These are phyloP conservation scores for Eurotiales sp. DNA, from an alignment of 2,329 filamentous ascomycete species.

Conservation along the genomic window DNA sequence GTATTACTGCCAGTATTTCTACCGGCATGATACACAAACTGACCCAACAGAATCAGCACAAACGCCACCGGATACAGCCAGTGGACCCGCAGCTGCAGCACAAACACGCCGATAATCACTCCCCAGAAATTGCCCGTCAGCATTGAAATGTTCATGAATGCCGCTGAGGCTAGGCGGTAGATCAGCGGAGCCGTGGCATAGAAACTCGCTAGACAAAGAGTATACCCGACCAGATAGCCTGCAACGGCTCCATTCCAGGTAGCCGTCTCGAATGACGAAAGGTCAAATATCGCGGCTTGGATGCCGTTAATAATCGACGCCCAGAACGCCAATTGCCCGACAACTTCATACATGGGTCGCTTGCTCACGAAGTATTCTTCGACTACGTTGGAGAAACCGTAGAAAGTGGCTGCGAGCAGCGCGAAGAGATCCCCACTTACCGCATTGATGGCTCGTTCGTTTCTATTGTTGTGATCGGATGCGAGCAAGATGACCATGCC, in stretches of 20 bases:
- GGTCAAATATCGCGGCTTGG: constrained; percentile 89
- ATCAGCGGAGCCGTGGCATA: constrained; percentile 84
- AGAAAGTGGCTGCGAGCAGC: constrained; percentile 81
- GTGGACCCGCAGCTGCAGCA: constrained; percentile 77
- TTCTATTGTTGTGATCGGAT: constrained; percentile 77
- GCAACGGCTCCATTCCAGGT: constrained; percentile 65
- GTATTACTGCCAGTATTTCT: too few relatives aligned
- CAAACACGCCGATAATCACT: constrained; percentile 81
- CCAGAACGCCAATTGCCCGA: constrained; percentile 85
- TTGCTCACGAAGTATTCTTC: constrained; percentile 93
- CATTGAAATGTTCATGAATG: constrained; percentile 94
- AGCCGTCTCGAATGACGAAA: constrained; percentile 62
- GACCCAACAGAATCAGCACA: constrained; percentile 80
- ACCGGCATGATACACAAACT: constrained; percentile 82
- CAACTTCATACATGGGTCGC: constrained; percentile 84
- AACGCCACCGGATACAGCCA: constrained; percentile 96
- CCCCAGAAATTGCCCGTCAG: constrained; percentile 97
- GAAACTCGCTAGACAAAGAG: constrained; percentile 75
- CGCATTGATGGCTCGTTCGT: constrained; percentile 54
- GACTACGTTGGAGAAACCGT: constrained; percentile 84
- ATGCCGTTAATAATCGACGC: constrained; percentile 87
- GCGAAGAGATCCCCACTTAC: constrained; percentile 93
- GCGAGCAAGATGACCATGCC: constrained; percentile 84
- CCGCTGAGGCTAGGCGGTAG: constrained; percentile 83
- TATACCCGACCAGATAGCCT: constrained; percentile 88